Conservation (phyloP, 2,329 filamentous ascomycete genomes). For the Aspergillus puulaauensis region DNA sequence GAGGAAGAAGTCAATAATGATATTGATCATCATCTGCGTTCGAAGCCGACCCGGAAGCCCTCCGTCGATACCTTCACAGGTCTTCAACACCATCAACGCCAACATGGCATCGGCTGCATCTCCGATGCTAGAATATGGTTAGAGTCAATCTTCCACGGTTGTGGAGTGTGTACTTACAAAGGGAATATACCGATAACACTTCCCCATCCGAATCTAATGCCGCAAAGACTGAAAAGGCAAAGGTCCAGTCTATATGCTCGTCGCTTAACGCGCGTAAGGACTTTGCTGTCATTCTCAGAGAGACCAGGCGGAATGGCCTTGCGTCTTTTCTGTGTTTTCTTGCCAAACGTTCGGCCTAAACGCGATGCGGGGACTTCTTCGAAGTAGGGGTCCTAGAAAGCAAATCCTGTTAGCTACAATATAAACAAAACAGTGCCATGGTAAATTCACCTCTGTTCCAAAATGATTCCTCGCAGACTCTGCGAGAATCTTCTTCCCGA, state of each 20-base stretch:
- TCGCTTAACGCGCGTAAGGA: conserved; percentile 83
- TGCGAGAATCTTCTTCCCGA: conserved; percentile 36
- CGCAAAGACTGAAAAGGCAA: conserved; percentile 76
- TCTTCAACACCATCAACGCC: conserved; percentile 71
- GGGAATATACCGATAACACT: conserved; percentile 83
- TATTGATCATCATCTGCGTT: conserved; percentile 76
- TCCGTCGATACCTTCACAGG: conserved; percentile 72
- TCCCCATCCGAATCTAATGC: conserved; percentile 85
- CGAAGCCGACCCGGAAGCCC: conserved; percentile 62
- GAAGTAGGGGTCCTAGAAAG: conserved; percentile 79
- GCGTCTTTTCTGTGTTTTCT: conserved; percentile 78
- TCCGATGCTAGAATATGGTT: conserved; percentile 57
- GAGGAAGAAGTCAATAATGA: conserved; percentile 54
- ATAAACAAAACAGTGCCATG: background rate
- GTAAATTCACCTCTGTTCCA: conserved; percentile 38
- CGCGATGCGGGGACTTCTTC: conserved; percentile 75
- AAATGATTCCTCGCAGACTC: conserved; percentile 42
- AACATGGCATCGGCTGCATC: conserved; percentile 73
- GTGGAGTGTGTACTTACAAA: conserved; percentile 60
- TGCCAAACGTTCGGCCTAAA: conserved; percentile 62
- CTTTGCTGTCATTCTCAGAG: conserved; percentile 74
- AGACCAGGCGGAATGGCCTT: conserved; percentile 83
- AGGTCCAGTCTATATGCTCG: conserved; percentile 84
- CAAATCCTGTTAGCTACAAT: conserved; percentile 1
- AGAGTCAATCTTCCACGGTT: background rate